Evolutionary conservation across 306 rosid genomes (phyloP), one percentile per base, ranked within the genome.

Genomic region (Glycine tomentella): DNA sequence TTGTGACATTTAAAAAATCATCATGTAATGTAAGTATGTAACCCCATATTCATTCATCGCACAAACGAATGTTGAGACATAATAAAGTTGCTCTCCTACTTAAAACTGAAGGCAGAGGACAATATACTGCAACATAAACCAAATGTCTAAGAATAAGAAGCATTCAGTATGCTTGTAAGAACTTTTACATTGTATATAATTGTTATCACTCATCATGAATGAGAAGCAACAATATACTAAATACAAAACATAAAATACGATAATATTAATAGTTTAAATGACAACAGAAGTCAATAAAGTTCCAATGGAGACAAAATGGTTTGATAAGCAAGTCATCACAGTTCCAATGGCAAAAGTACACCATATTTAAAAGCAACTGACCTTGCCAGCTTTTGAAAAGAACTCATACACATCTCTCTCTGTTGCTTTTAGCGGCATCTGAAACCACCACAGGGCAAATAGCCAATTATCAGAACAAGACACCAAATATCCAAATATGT

Each of bases 361-460:
- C 51, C 42, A 53, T 51, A 72, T 36, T 42, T 42, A 33, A 83
- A 63, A 62, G 51, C 36, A 72, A 85, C 95, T 78, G 45, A 95
- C 99, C 99, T 95, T 95, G 87, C 99, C 99, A 16, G 98, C 98
- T 86, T 92, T 95, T 55, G 98, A 90, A 89, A 95, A 95, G 77
- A 93, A 93, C 74, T 95, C 98, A 6, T 92, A 95, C 48, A 81
- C 98, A 83, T 95, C 98, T 84, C 97, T 89, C 88, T 95, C 99
- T 0, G 94, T 88, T 69, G 99, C 99, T 87, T 95, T 95, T 64
- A 95, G 74, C n/a, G 99, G 98, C 98, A 95, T 95, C 99, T 95
- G 90, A 63, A 53, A 51, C 65, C 80, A 87, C 59, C 90, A 80
- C 46, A 17, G 10, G 64, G 55, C 36, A 88, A 25, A 66, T 48